Conservation (phyloP, 176 grass and related monocot species). For the Puccinellia tenuiflora region DNA sequence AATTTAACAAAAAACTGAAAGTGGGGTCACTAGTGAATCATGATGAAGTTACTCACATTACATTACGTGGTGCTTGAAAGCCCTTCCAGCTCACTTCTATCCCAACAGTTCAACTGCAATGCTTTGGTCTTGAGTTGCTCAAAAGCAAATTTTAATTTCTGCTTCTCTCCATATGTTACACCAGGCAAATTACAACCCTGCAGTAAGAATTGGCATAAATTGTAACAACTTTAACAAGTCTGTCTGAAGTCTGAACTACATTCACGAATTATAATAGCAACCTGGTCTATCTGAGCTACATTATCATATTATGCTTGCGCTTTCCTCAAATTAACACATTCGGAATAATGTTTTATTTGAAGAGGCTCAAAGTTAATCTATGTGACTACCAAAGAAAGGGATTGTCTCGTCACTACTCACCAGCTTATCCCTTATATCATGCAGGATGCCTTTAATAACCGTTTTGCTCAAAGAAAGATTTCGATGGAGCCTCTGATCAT, state of each 20-base stretch:
- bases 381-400: constrained; percentile 31
- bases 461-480: constrained; percentile 47
- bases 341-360: neutral
- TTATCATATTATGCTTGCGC: neutral
- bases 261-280: neutral
- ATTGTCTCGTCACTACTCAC: constrained; percentile 36
- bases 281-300: neutral
- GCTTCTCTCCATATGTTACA: constrained; percentile 36
- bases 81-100: constrained; percentile 26
- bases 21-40: neutral
- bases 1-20: neutral
- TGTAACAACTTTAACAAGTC: neutral
- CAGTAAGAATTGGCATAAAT: neutral
- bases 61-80: constrained; percentile 22
- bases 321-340: neutral
- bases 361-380: constrained; percentile 11
- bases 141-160: constrained; percentile 40
- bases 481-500: constrained; percentile 47
- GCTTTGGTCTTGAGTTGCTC: constrained; percentile 52
- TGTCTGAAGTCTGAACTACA: constrained; percentile 13
- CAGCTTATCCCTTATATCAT: constrained; percentile 44
- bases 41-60: neutral
- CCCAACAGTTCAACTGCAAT: constrained; percentile 43
- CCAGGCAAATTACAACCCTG: constrained; percentile 32
- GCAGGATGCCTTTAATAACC: constrained; percentile 45